phyloP scores from a whole-genome alignment of 257 asterid genomes.

The Linderniella brevidens region DNA sequence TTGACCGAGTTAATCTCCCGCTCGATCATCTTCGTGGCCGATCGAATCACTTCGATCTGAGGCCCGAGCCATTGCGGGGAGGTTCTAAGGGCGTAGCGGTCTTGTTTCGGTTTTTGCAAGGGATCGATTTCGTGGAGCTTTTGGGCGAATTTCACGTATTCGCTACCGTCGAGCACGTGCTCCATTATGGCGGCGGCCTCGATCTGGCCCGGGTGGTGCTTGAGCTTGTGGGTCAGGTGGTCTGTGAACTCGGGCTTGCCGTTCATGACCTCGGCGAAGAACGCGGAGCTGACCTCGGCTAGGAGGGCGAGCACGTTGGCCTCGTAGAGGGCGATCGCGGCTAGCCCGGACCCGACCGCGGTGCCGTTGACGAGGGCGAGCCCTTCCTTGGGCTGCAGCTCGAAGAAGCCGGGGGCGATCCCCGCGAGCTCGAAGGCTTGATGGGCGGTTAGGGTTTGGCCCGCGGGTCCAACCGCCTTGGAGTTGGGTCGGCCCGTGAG shows the following conservation, averaged over 20 bases:
- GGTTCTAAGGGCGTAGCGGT: conserved; percentile 24
- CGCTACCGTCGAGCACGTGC: conserved; percentile 24
- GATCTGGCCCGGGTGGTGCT: conserved; percentile 36
- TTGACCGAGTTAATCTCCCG: conserved; percentile 30
- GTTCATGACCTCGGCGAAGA: conserved; percentile 29
- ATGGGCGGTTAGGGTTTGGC: conserved; percentile 10
- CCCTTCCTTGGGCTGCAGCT: conserved; percentile 19
- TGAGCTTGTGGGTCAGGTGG: conserved; percentile 22
- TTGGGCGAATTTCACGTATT: conserved; percentile 14
- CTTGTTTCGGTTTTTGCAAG: conserved; percentile 26
- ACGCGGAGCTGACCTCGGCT: conserved; percentile 15
- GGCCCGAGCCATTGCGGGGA: conserved; percentile 37
- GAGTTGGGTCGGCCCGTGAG: conserved; percentile 25
- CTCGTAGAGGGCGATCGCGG: conserved; percentile 22
- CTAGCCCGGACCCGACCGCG: conserved; percentile 29
- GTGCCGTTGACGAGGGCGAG: conserved; percentile 25
- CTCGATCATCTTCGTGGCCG: conserved; percentile 20
- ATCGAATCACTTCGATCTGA: conserved; percentile 25
- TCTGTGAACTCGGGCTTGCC: conserved; percentile 34
- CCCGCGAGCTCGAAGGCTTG: conserved; percentile 19
- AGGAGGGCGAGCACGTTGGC: conserved; percentile 17
- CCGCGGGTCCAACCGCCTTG: conserved; percentile 20
- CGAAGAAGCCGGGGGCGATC: conserved; percentile 17
- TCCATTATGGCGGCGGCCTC: conserved; percentile 31
- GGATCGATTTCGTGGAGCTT: conserved; percentile 20